Evolutionary conservation across 495 filamentous ascomycete species (phyloP).

Genomic region (Pyrenula aspistea): DNA sequence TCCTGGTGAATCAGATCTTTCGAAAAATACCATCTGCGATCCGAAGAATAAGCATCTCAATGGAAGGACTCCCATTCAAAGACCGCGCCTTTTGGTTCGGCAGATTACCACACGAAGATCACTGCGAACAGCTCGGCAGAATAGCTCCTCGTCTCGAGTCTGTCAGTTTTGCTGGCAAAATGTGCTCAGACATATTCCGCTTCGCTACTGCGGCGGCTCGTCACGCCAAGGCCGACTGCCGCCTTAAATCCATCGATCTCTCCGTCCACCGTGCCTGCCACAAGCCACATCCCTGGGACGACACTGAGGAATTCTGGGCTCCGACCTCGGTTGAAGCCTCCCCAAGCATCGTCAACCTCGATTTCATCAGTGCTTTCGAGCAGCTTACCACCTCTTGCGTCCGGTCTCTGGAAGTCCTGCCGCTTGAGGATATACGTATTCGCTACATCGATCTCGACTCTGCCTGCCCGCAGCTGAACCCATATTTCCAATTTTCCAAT

Average conservation of each 20-base stretch:
- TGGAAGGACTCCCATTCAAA: conserved; percentile 55
- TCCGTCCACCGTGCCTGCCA: conserved; percentile 57
- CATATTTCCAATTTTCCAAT: conserved; percentile 48
- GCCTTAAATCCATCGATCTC: conserved; percentile 53
- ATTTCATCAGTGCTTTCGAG: conserved; percentile 57
- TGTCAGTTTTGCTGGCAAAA: conserved; percentile 52
- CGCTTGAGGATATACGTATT: conserved; percentile 48
- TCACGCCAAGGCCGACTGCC: conserved; percentile 23
- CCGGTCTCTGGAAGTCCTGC: conserved; percentile 39
- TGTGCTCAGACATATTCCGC: conserved; percentile 50
- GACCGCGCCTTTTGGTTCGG: conserved; percentile 24
- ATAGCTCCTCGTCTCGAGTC: conserved; percentile 46
- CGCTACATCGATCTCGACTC: conserved; percentile 61
- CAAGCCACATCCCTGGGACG: conserved; percentile 11
- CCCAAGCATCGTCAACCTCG: conserved; percentile 53
- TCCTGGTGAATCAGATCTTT: conserved; percentile 49
- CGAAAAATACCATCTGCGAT: conserved; percentile 37
- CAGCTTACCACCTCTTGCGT: conserved; percentile 47
- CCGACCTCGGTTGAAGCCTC: conserved; percentile 3
- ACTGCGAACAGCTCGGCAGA: conserved; percentile 43
- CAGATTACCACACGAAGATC: conserved; percentile 10
- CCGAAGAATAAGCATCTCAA: conserved; percentile 47
- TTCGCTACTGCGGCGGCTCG: conserved; percentile 20
- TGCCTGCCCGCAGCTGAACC: conserved; percentile 42
- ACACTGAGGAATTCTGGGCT: neutral